Conservation (phyloP, 2,329 filamentous ascomycete genomes). For the Hymenoscyphus infarciens region DNA sequence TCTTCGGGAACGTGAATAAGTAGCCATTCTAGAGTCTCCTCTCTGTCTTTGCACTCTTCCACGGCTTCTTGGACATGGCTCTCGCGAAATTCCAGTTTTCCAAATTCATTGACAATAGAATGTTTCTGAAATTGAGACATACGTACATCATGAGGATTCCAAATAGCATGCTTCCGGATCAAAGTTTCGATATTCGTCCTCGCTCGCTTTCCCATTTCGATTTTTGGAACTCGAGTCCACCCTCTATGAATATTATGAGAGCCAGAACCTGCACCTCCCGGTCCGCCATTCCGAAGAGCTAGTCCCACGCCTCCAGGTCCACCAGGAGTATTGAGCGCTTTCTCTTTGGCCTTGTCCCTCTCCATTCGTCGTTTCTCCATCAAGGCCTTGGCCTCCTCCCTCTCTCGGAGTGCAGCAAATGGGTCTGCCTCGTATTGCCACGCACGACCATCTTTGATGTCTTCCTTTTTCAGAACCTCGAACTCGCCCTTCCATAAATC, state of each 20-base stretch:
- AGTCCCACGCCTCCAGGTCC: conserved; percentile 47
- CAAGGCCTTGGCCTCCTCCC: conserved; percentile 71
- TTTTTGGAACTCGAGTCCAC: conserved; percentile 82
- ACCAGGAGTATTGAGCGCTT: conserved; percentile 61
- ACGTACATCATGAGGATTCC: conserved; percentile 76
- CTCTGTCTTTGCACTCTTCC: conserved; percentile 81
- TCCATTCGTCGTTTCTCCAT: conserved; percentile 79
- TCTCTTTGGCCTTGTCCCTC: conserved; percentile 62
- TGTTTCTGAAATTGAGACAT: conserved; percentile 57
- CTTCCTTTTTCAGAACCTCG: conserved; percentile 73
- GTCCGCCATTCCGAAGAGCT: conserved; percentile 47
- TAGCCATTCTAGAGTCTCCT: conserved; percentile 93
- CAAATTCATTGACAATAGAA: conserved; percentile 68
- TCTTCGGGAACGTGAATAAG: conserved; percentile 96
- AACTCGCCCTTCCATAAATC: conserved; percentile 90
- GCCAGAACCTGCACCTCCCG: conserved; percentile 35
- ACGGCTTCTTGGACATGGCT: conserved; percentile 89
- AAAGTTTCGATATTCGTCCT: conserved; percentile 75
- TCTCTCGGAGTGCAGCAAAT: conserved; percentile 75
- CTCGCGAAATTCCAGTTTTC: conserved; percentile 76
- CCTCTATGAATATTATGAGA: conserved; percentile 53
- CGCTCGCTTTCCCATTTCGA: conserved; percentile 86
- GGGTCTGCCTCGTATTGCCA: conserved; percentile 98
- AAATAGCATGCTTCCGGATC: conserved; percentile 72
- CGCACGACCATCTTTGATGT: conserved; percentile 70